Evolutionary conservation across 768 basidiomycete species (phyloP), one percentile per base, ranked within the genome.

Genomic region (Calocera cornea): DNA sequence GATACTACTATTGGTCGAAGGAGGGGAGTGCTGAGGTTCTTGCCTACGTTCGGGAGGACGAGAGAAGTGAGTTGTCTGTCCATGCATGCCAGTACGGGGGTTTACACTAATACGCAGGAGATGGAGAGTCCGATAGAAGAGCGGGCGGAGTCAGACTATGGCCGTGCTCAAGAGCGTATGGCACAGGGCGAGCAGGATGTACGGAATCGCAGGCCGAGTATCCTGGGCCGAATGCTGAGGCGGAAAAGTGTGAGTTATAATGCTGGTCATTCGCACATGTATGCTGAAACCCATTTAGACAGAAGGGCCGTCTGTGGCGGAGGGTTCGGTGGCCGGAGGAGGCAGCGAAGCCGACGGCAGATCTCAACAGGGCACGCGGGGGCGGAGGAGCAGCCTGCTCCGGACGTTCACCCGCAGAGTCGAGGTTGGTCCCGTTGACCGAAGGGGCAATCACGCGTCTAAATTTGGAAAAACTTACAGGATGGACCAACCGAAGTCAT

Each of bases 401-500:
- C 54, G 54, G 27, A 60, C 54, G 27, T 60, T 60, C 31, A 60
- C 54, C 31, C 54, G 54, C 2, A 27, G 54, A 16, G 54, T 60
- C 31, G 31, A 60, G 24, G 54, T 60, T 16, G 31, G 54, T 60
- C 31, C 16, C 54, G 5, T 60, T 60, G 27, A 60, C 27, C 11
- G 31, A 60, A 60, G 54, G 14, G 54, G 31, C 24, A 60, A 60
- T 27, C 44, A 24, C 44, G 44, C 44, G 16, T 47, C 44, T 47
- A 19, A 29, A 33, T 60, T 33, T 33, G 31, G 27, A 29, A 60
- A 60, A 14, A 10, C 49, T 33, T 60, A 5, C 10, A 60, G 54
- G 54, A 60, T 22, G 54, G 54, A 5, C 54, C 54, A 27, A 60
- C 54, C 24, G 54, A 60, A 60, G 54, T 60, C 54, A 60, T 60